Base-by-base conservation (phyloP, 2,329 filamentous ascomycete species). In the Epicoccum sorghinum region DNA sequence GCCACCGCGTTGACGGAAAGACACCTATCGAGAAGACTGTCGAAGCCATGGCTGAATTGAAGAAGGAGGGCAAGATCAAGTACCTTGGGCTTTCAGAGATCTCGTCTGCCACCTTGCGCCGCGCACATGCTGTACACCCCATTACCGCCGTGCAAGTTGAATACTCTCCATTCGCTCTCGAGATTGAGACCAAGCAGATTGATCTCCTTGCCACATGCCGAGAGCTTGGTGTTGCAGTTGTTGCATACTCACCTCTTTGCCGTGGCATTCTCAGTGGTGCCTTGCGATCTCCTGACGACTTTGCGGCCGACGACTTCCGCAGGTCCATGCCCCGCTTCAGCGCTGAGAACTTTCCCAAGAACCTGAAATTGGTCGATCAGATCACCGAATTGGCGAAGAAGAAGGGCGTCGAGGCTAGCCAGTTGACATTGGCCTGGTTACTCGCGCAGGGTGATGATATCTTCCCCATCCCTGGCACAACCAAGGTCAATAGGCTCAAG, bases 401-500 rank as follows among this genome's bases (percentile, higher is more conserved):
- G 57, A 87, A 89, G 71, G 79, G 75, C 3, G 78, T 77, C 40
- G 86, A 86, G 0, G 61, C 83, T 0, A 78, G 79, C 0, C 87
- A 90, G 66, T 66, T 90, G 41, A 81, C 83, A 0, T 55, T 77
- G n/a, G 72, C 73, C 6, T 77, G 75, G 73, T 42, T 76, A 36
- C 24, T 75, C 55, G 65, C 64, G 6, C 74, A 78, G 48, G 75
- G 80, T 74, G 80, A 82, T 5, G 75, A 69, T 50, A 71, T 65
- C 72, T 81, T 90, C 61, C 83, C 87, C 0, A 89, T 83, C 52
- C 82, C 82, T 0, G 83, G 83, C 7, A 75, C 71, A 9, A 73
- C 69, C 7, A 68, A 62, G 52, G 7, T 66, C 4, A 57, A 67
- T 23, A 60, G 69, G 23, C 37, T 75, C 36, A 65, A 68, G 48